These are phyloP conservation scores for Pestalotiopsis sp. DNA, from an alignment of 2,329 filamentous ascomycete genomes.

Conservation along the genomic window DNA sequence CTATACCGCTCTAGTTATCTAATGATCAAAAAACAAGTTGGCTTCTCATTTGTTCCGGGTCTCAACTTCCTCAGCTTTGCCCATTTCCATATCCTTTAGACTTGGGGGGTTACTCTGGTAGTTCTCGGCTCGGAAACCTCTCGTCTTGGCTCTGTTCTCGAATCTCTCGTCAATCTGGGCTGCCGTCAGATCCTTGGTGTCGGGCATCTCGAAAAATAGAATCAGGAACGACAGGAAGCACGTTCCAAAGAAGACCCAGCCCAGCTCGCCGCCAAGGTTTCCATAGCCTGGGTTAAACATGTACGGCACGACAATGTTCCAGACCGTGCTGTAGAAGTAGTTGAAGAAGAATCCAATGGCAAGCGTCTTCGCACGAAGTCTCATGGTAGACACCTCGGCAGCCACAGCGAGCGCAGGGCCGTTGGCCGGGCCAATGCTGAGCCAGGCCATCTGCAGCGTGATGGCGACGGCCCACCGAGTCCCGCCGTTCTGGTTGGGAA, in stretches of 20 bases:
- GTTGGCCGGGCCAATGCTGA: conserved; percentile 11
- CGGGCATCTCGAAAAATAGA: conserved; percentile 10
- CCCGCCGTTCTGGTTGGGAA: not conserved
- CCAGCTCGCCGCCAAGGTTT: conserved; percentile 4
- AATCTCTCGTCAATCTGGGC: conserved; percentile 12
- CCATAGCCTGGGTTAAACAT: conserved; percentile 12
- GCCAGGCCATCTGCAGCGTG: conserved; percentile 9
- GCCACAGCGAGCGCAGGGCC: conserved; percentile 8
- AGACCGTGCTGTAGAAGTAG: conserved; percentile 13
- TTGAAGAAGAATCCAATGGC: conserved; percentile 14
- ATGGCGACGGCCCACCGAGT: conserved; percentile 9
- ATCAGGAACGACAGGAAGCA: not conserved
- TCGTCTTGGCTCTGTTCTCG: not conserved
- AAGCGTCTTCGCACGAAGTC: conserved; percentile 9
- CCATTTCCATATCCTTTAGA: conserved; percentile 7
- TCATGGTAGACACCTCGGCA: conserved; percentile 10
- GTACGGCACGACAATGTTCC: conserved; percentile 13
- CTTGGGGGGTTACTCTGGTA: not conserved
- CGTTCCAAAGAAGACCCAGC: conserved; percentile 11
- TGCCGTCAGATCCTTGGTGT: conserved; percentile 7
- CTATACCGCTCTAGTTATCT: too few relatives aligned
- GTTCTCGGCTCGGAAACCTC: not conserved
- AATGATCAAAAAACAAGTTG: too few relatives aligned
- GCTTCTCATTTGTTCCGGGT: not conserved
- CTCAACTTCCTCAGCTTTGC: not conserved